Evolutionary conservation across 2,329 filamentous ascomycete genomes (phyloP).

Genomic region (Diaporthe humulicola): DNA sequence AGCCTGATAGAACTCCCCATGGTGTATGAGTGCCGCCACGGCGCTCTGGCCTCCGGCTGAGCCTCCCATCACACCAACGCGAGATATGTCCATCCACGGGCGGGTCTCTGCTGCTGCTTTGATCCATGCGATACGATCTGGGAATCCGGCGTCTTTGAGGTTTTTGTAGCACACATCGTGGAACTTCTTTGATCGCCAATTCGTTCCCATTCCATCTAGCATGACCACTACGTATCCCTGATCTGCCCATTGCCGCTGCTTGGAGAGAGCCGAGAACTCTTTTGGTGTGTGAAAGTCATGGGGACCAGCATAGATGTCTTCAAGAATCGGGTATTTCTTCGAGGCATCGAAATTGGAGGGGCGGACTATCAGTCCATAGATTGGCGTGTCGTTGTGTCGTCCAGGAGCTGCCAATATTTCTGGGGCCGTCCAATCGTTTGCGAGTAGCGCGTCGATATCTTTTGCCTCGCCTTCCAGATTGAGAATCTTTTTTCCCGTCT

Average conservation of each 20-base stretch:
- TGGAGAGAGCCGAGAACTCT: not conserved
- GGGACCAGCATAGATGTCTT: not conserved
- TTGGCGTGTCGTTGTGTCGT: not conserved
- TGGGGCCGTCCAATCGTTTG: not conserved
- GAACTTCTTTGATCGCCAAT: not conserved
- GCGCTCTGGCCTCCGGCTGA: conserved; percentile 3
- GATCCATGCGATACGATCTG: conserved; percentile 17
- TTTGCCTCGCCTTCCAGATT: not conserved
- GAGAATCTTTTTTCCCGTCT: not conserved
- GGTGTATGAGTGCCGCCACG: not conserved
- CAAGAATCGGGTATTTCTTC: not conserved
- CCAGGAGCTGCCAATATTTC: not conserved
- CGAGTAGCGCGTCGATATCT: rapidly evolving
- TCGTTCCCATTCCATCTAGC: conserved; percentile 2
- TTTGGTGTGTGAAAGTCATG: not conserved
- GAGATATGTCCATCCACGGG: not conserved
- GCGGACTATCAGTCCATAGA: not conserved
- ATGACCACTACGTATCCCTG: not conserved
- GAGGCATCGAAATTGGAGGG: not conserved
- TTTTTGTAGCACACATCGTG: not conserved
- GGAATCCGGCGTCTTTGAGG: not conserved
- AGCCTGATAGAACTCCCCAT: not conserved
- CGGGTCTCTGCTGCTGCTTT: not conserved
- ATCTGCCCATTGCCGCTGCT: not conserved
- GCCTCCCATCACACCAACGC: not conserved